phyloP scores from a whole-genome alignment of 2,329 filamentous ascomycete genomes.

The Aspergillus aculeatinus region DNA sequence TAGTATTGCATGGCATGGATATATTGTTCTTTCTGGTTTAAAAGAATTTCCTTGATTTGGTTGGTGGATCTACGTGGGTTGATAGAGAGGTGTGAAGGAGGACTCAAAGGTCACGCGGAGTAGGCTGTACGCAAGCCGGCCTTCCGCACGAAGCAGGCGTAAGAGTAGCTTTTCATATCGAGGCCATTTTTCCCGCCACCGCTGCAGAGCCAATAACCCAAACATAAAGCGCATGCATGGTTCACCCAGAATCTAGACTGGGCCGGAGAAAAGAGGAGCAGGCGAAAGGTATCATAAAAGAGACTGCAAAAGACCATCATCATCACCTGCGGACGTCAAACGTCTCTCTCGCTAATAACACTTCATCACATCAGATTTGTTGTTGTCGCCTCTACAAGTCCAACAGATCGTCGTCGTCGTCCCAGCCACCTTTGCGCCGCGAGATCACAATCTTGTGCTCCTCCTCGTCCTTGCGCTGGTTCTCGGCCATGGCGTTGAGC shows the following conservation, averaged over 20 bases:
- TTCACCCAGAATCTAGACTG: too few relatives aligned
- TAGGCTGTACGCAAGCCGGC: neutral
- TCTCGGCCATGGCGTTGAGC: slow-evolving; percentile 78
- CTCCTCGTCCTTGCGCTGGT: slow-evolving; percentile 58
- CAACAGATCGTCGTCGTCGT: slow-evolving; percentile 64
- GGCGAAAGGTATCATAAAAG: slow-evolving; percentile 5
- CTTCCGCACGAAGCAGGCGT: neutral
- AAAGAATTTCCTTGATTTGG: neutral
- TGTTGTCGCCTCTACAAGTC: slow-evolving; percentile 34
- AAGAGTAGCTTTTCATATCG: neutral
- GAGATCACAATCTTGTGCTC: slow-evolving; percentile 82
- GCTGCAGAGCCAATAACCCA: neutral
- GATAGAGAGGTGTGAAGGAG: neutral
- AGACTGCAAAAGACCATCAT: slow-evolving; percentile 1
- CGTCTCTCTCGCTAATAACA: slow-evolving; percentile 3
- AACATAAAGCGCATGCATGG: neutral
- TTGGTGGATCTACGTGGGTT: neutral
- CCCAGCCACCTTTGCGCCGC: slow-evolving; percentile 78
- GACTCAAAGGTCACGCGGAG: too few relatives aligned
- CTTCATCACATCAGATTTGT: neutral
- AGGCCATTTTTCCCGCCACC: neutral
- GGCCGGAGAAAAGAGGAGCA: neutral
- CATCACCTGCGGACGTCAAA: neutral
- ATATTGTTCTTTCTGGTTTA: neutral
- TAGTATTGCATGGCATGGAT: slow-evolving; percentile 2